Evolutionary conservation across 1,139 yeast genomes (phyloP).

Genomic region (Geotrichum restrictum): DNA sequence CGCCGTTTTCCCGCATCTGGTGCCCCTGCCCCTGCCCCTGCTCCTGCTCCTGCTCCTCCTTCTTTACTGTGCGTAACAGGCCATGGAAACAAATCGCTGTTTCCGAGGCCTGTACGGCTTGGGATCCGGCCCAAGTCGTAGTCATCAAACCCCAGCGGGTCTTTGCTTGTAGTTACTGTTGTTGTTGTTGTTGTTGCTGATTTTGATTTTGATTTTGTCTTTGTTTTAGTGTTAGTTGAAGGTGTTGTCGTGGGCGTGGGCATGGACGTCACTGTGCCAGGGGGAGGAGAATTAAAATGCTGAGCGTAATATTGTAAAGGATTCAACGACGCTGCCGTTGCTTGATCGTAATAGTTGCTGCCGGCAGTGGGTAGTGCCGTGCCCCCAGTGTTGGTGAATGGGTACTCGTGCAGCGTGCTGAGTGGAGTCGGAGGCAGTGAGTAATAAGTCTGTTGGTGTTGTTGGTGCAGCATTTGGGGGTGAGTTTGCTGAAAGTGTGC

Average conservation of each 20-base stretch:
- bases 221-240: neutral
- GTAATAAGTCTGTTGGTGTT: neutral
- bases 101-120: neutral
- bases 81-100: too few species aligned
- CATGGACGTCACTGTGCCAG: neutral
- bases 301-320: too few species aligned
- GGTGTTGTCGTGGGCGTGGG: neutral
- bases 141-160: slow-evolving; percentile 4
- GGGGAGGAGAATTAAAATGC: neutral
- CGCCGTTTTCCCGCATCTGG: neutral
- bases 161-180: neutral
- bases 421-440: slow-evolving; percentile 4
- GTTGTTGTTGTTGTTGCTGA: neutral
- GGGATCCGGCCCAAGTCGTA: slow-evolving; percentile 5
- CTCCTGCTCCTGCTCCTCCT: too few species aligned
- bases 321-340: too few species aligned
- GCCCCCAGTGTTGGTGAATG: neutral
- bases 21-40: neutral
- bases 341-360: too few species aligned
- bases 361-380: neutral
- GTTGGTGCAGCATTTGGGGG: neutral
- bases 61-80: too few species aligned
- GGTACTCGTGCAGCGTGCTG: slow-evolving; percentile 3
- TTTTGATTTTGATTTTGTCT: neutral
- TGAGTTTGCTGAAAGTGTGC: too few species aligned